phyloP scores from a whole-genome alignment of 768 basidiomycete genomes.

The Royoungia palumana region DNA sequence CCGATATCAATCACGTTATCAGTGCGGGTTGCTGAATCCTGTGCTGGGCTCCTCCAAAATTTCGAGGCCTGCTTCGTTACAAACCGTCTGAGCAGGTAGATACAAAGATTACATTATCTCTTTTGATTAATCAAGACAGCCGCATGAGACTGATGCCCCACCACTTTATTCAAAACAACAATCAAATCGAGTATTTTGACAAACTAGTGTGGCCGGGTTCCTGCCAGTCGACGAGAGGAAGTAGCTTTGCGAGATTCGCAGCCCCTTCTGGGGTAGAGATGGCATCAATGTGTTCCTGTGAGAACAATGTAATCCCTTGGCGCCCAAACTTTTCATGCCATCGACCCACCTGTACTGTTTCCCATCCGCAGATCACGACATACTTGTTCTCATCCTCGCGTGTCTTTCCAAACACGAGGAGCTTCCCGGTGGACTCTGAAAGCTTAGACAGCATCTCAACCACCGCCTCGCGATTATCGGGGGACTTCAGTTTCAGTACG shows the following conservation, averaged over 20 bases:
- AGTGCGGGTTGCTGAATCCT: too few species aligned
- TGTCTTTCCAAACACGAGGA: constrained; percentile 20
- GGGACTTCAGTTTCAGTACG: constrained; percentile 18
- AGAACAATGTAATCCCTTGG: too few species aligned
- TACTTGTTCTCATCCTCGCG: constrained; percentile 23
- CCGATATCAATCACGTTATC: too few species aligned
- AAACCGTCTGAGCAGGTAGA: too few species aligned
- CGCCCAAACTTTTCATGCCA: not conserved
- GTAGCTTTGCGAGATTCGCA: constrained; percentile 3
- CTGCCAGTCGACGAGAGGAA: constrained; percentile 13
- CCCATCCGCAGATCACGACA: constrained; percentile 22
- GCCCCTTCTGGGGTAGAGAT: constrained; percentile 12
- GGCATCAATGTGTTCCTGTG: constrained; percentile 17
- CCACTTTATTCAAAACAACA: not conserved
- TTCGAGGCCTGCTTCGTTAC: too few species aligned
- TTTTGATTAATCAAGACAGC: too few species aligned
- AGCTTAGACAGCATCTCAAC: constrained; percentile 11
- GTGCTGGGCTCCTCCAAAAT: too few species aligned
- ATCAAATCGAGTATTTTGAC: not conserved
- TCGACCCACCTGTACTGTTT: constrained; percentile 20
- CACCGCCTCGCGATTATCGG: constrained; percentile 19
- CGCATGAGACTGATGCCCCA: too few species aligned
- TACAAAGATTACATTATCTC: too few species aligned
- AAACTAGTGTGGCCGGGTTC: constrained; percentile 15
- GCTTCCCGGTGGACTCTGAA: constrained; percentile 9